Evolutionary conservation across 352 stramenopile genomes (phyloP), one percentile per base, ranked within the genome.

Genomic region (Pythium angustatum): DNA sequence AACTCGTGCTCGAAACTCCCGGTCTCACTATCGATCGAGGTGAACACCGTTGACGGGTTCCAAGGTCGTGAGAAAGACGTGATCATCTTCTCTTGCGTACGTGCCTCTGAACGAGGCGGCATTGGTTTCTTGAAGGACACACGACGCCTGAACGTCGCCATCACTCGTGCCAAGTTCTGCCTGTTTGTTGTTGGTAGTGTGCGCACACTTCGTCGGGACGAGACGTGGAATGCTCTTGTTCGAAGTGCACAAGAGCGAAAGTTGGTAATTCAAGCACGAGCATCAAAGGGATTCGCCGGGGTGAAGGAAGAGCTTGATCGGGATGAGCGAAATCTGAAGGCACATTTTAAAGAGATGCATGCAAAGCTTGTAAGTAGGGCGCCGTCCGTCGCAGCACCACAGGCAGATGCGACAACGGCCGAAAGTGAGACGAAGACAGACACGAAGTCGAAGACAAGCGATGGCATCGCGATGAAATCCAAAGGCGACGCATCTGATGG

Each of bases 31-130:
- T 88, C 78, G n/a, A 69, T 98, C 44, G 87, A 99, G 78, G 93
- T 99, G 11, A 98, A 98, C 58, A 98, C 96, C 4, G 96, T 99
- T 6, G 97, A 99, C 81, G 96, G 93, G 0, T 99, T 99, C 72
- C 98, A 99, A 53, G 98, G 98, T 2, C 83, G 97, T 49, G 98
- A 99, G 77, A 98, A 98, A 59, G 97, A 99, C 73, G 74, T 99
- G 15, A 99, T 99, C 62, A 95, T 99, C 40, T 98, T 99, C 71
- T 99, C 96, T 8, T 96, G 96, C 36, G 97, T 99, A 17, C 88
- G 91, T 47, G 79, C 91, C 10, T 94, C 85, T 11, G 73, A 76
- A 26, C 72, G 82, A 7, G 81, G 90, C 22, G 87, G 86, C 22
- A 94, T 97, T 59, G 91, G 91, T 51, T 97, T 97, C 71, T 76